These are phyloP conservation scores for Rubus parviflorus DNA, from an alignment of 306 rosid genomes.

Conservation along the genomic window DNA sequence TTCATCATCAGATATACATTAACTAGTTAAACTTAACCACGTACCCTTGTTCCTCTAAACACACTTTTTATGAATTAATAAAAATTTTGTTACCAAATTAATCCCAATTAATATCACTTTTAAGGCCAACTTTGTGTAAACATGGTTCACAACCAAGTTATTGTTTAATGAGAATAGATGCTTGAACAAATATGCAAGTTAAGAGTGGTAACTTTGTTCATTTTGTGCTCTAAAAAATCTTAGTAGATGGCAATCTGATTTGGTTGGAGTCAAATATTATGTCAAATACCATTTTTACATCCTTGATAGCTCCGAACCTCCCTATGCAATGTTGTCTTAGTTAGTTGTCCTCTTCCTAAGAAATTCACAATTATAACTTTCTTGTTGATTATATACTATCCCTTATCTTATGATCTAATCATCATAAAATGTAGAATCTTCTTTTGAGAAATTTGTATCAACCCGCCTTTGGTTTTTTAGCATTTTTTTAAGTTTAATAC, in stretches of 20 bases:
- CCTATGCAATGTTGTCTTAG: slow-evolving; percentile 17
- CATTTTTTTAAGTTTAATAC: background rate
- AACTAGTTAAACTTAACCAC: background rate
- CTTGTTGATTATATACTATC: background rate
- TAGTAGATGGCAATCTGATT: background rate
- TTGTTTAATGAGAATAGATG: background rate
- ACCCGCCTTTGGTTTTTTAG: background rate
- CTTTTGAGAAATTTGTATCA: background rate
- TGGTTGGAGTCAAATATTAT: background rate
- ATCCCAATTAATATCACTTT: background rate
- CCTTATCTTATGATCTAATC: background rate
- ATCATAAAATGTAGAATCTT: background rate
- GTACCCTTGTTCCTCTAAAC: background rate
- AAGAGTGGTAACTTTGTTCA: background rate
- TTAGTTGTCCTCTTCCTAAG: background rate
- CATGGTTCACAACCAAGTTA: slow-evolving; percentile 12
- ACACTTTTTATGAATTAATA: background rate
- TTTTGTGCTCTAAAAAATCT: background rate
- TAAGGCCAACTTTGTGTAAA: background rate
- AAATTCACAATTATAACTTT: background rate
- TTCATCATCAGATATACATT: background rate
- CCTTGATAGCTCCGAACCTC: slow-evolving; percentile 18
- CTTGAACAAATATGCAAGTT: background rate
- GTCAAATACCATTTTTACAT: background rate
- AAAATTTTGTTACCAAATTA: background rate